These are phyloP conservation scores for Infundibulicybe gibba DNA, from an alignment of 768 basidiomycete genomes.

Conservation along the genomic window DNA sequence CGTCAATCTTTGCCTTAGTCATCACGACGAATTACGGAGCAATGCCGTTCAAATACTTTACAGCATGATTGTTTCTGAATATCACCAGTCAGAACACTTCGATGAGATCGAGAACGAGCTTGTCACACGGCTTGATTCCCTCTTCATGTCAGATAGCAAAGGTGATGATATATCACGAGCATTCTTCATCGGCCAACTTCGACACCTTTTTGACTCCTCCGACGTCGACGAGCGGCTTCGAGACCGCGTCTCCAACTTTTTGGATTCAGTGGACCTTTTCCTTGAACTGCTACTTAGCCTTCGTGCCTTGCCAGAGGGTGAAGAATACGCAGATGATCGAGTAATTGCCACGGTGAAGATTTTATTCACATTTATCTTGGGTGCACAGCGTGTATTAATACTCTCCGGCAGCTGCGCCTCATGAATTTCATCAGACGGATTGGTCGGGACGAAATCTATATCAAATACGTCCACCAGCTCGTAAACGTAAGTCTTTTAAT, in stretches of 20 bases:
- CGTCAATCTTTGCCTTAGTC: slow-evolving; percentile 89
- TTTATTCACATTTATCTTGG: background rate
- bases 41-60: slow-evolving; percentile 91
- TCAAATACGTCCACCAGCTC: slow-evolving; percentile 94
- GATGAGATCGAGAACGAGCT: slow-evolving; percentile 89
- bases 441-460: slow-evolving; percentile 90
- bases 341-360: slow-evolving; percentile 79
- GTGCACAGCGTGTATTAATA: slow-evolving; percentile 9
- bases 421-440: slow-evolving; percentile 95
- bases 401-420: slow-evolving; percentile 57
- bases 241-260: slow-evolving; percentile 73
- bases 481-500: slow-evolving; percentile 64
- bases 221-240: slow-evolving; percentile 79
- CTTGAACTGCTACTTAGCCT: slow-evolving; percentile 86
- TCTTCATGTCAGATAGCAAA: slow-evolving; percentile 93
- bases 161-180: slow-evolving; percentile 88
- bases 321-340: slow-evolving; percentile 92
- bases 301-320: slow-evolving; percentile 85
- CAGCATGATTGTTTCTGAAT: slow-evolving; percentile 94
- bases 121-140: slow-evolving; percentile 82
- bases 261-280: slow-evolving; percentile 90
- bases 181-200: slow-evolving; percentile 89
- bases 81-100: slow-evolving; percentile 80
- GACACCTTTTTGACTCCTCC: slow-evolving; percentile 83
- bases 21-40: slow-evolving; percentile 88